Evolutionary conservation across 2,329 filamentous ascomycete species (phyloP).

Genomic region (Ramularia endophylla): DNA sequence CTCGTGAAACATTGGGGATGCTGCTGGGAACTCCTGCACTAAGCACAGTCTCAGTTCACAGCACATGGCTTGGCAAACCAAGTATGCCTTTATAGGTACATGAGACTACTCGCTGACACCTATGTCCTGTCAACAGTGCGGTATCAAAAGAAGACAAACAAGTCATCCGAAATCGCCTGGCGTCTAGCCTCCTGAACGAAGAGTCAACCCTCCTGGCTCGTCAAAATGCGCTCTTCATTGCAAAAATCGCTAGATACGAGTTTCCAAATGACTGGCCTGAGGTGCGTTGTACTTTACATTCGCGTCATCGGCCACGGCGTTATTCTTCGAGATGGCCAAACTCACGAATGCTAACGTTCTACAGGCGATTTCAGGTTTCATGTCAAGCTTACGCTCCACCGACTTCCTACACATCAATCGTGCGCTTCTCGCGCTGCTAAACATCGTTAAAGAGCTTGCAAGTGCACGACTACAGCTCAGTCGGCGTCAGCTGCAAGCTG

Average conservation of each 20-base stretch:
- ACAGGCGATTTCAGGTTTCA: conserved; percentile 47
- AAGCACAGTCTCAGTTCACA: too few relatives aligned
- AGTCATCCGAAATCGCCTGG: conserved; percentile 65
- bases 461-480: conserved; percentile 71
- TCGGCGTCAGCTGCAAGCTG: conserved; percentile 67
- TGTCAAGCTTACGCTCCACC: conserved; percentile 52
- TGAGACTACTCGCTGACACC: too few relatives aligned
- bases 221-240: conserved; percentile 81
- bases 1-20: too few relatives aligned
- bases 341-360: too few relatives aligned
- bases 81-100: too few relatives aligned
- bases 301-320: too few relatives aligned
- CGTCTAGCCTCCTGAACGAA: conserved; percentile 73
- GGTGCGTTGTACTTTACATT: too few relatives aligned
- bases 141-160: conserved; percentile 66
- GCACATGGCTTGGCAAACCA: too few relatives aligned
- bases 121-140: too few relatives aligned
- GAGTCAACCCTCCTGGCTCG: conserved; percentile 68
- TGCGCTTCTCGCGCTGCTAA: conserved; percentile 69
- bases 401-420: conserved; percentile 59
- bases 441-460: conserved; percentile 84
- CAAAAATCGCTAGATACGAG: conserved; percentile 84
- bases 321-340: too few relatives aligned
- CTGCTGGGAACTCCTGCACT: too few relatives aligned
- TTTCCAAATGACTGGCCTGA: conserved; percentile 78